Base-by-base conservation (phyloP, 352 stramenopile genomes). In the Globisporangium nagaii region DNA sequence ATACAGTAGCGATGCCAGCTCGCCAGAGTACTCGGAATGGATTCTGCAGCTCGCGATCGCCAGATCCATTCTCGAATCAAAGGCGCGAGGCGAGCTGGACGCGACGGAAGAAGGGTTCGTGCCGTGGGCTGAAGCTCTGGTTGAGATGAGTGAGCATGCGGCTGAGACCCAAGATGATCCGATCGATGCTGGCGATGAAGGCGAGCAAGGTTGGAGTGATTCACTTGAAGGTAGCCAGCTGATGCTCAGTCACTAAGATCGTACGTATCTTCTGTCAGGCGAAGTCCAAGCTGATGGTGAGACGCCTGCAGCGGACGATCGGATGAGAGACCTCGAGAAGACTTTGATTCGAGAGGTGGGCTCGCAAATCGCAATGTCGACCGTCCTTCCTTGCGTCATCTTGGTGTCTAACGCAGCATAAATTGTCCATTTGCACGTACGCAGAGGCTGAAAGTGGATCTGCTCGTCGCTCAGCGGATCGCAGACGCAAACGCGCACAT, bases 391-490 rank as follows among this genome's bases (percentile, higher is more conserved):
- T 42, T 13, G 17, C 36, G 22, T 42, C 32, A 37, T 37, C n/a
- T 0, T 12, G 22, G 9, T 6, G 13, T 19, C 37, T 13, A 25
- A 40, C 35, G 6, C n/a, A n/a, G n/a, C n/a, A n/a, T n/a, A n/a
- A n/a, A n/a, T n/a, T n/a, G n/a, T n/a, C n/a, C n/a, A n/a, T n/a
- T n/a, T n/a, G n/a, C n/a, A n/a, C n/a, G 11, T 22, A 15, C 10
- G 9, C 15, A 92, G 81, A 66, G 79, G 6, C 69, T 90, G 13
- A 89, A 89, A 52, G 81, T 92, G 12, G 81, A 92, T 54, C 41
- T 92, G 7, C 60, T 92, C 9, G 75, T 92, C 9, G 77, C 81
- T 0, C 81, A 92, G 41, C 72, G 81, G 11, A 78, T 86, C 32
- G 73, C 81, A 0, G 75, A 88, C 17, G 66, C 69, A 4, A 90